Percentiles rank a stretch among this genome's conserved stretches.
Evolutionary conservation across 2,329 filamentous ascomycete species (phyloP).

Genomic region (Rhynchosporium secalis): DNA sequence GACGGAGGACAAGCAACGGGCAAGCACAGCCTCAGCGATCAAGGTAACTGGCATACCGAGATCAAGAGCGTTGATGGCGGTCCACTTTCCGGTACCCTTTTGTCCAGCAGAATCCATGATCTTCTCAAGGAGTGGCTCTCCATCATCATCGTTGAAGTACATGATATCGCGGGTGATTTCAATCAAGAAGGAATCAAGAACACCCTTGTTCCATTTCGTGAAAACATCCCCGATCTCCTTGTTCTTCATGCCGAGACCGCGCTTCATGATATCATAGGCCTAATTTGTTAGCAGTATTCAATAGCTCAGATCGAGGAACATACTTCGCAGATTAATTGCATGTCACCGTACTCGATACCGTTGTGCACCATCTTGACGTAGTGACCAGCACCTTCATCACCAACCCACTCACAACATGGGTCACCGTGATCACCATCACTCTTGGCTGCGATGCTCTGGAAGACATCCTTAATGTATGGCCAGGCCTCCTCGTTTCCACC

Average conservation of each 20-base stretch:
- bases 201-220: conserved; percentile 96
- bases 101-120: conserved; percentile 97
- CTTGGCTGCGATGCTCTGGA: conserved; percentile 97
- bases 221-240: conserved; percentile 97
- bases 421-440: conserved; percentile 93
- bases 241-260: conserved; percentile 81
- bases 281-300: conserved; percentile 43
- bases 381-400: conserved; percentile 98
- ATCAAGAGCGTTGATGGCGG: conserved; percentile 97
- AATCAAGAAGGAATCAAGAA: conserved; percentile 98
- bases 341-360: conserved; percentile 99
- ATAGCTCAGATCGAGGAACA: conserved; percentile 34
- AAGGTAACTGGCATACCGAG: conserved; percentile 98
- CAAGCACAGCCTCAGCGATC: conserved; percentile 95
- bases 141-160: conserved; percentile 96
- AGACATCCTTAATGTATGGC: conserved; percentile 98
- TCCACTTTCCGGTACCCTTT: conserved; percentile 99
- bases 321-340: conserved; percentile 99
- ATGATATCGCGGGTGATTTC: conserved; percentile 99
- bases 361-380: conserved; percentile 99
- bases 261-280: conserved; percentile 99
- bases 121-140: conserved; percentile 91
- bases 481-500: conserved; percentile 98
- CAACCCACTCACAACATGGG: conserved; percentile 99
- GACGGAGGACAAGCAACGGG: conserved; percentile 89